phyloP scores from a whole-genome alignment of 1,139 yeast genomes.

The Kazachstania sp. region DNA sequence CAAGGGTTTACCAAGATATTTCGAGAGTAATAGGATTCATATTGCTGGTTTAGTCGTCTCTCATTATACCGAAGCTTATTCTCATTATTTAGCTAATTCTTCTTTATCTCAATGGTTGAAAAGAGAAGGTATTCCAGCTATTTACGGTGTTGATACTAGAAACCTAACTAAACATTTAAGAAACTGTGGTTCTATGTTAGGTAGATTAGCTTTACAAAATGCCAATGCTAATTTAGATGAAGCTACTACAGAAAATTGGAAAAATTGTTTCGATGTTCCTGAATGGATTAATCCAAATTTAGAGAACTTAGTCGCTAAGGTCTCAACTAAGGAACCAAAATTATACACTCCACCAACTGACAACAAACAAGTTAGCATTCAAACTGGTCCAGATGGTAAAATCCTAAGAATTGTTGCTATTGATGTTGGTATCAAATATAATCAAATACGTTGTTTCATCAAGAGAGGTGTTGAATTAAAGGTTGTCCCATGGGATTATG shows the following conservation, averaged over 20 bases:
- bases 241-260: constrained; percentile 46
- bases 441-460: constrained; percentile 95
- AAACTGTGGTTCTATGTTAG: constrained; percentile 85
- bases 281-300: constrained; percentile 93
- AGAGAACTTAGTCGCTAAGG: constrained; percentile 84
- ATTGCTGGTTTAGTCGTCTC: constrained; percentile 97
- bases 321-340: constrained; percentile 68
- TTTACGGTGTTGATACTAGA: constrained; percentile 97
- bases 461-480: constrained; percentile 91
- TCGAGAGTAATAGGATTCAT: constrained; percentile 86
- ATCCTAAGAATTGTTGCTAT: constrained; percentile 76
- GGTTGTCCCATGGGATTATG: constrained; percentile 96
- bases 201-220: constrained; percentile 65
- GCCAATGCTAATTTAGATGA: constrained; percentile 35
- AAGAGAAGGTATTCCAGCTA: constrained; percentile 87
- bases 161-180: constrained; percentile 88
- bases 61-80: constrained; percentile 91
- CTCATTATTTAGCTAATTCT: constrained; percentile 87
- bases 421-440: constrained; percentile 97
- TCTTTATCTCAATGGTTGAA: constrained; percentile 92
- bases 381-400: constrained; percentile 60
- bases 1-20: constrained; percentile 76
- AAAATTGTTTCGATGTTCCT: constrained; percentile 57
- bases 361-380: constrained; percentile 37
- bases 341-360: constrained; percentile 54